phyloP scores from a whole-genome alignment of 169 alveolate genomes.

The Plasmodium falciparum region DNA sequence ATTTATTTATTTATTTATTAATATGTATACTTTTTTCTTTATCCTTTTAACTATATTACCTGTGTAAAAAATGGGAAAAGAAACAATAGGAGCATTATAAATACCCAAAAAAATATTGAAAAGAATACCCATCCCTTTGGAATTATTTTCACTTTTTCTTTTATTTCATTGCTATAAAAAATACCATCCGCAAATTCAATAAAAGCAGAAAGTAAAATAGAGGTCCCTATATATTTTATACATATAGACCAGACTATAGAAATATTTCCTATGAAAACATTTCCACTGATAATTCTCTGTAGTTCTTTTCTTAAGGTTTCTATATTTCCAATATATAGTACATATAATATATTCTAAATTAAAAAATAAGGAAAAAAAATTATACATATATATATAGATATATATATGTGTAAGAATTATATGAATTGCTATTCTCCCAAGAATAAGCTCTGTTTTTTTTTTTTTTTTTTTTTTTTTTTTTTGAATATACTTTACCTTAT shows the following conservation, averaged over 20 bases:
- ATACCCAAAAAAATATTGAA: slow-evolving; percentile 44
- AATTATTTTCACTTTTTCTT: slow-evolving; percentile 44
- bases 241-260: slow-evolving; percentile 83
- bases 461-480: background rate
- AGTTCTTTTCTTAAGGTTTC: slow-evolving; percentile 78
- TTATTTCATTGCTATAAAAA: slow-evolving; percentile 70
- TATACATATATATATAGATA: background rate
- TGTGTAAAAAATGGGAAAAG: slow-evolving; percentile 41
- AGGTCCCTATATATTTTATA: slow-evolving; percentile 83
- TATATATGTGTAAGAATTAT: background rate
- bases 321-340: slow-evolving; percentile 81
- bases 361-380: background rate
- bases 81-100: slow-evolving; percentile 24
- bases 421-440: too few species aligned
- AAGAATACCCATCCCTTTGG: slow-evolving; percentile 69
- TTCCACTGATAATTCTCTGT: slow-evolving; percentile 79
- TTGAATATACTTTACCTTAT: slow-evolving; percentile 19
- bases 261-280: slow-evolving; percentile 75
- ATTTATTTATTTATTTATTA: too few species aligned
- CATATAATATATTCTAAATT: slow-evolving; percentile 38
- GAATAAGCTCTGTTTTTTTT: too few species aligned
- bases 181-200: slow-evolving; percentile 85
- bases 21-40: background rate
- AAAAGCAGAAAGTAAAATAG: slow-evolving; percentile 81
- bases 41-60: background rate